These are phyloP conservation scores for Fonsecaea erecta DNA, from an alignment of 2,329 filamentous ascomycete genomes.

Conservation along the genomic window DNA sequence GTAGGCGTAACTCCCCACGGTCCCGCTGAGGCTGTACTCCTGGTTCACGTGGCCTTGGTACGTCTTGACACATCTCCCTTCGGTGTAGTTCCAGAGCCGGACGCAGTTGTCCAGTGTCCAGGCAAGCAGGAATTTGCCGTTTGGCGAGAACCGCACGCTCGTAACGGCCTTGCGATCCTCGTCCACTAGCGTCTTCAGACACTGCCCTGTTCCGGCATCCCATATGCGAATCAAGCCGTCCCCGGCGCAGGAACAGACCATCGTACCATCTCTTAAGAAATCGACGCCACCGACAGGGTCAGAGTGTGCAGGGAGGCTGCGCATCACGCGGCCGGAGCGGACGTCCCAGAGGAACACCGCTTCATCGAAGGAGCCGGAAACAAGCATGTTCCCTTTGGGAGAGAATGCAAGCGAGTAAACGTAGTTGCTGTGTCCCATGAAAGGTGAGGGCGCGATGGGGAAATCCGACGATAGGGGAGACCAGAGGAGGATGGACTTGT, in stretches of 20 bases:
- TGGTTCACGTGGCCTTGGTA: conserved; percentile 91
- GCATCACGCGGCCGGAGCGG: conserved; percentile 82
- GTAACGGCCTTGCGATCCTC: conserved; percentile 93
- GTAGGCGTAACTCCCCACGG: conserved; percentile 71
- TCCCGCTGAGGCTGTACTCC: conserved; percentile 81
- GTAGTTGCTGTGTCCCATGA: conserved; percentile 93
- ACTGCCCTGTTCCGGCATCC: conserved; percentile 95
- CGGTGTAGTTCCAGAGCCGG: conserved; percentile 92
- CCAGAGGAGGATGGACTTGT: conserved; percentile 95
- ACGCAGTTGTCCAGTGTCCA: conserved; percentile 90
- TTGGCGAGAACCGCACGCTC: conserved; percentile 88
- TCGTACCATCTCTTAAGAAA: conserved; percentile 87
- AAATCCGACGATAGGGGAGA: conserved; percentile 67
- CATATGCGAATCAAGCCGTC: conserved; percentile 93
- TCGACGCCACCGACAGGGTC: conserved; percentile 94
- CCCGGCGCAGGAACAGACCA: conserved; percentile 88
- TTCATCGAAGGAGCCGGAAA: conserved; percentile 94
- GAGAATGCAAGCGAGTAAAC: conserved; percentile 92
- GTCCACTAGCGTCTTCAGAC: conserved; percentile 89
- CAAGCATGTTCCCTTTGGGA: conserved; percentile 97
- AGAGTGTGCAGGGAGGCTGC: conserved; percentile 88
- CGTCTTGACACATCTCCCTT: conserved; percentile 90
- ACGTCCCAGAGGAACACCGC: conserved; percentile 98
- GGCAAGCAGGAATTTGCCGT: conserved; percentile 89
- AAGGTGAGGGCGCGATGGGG: conserved; percentile 52